Conservation (phyloP, 805 yeast species). For the Metschnikowia bowlesiae region DNA sequence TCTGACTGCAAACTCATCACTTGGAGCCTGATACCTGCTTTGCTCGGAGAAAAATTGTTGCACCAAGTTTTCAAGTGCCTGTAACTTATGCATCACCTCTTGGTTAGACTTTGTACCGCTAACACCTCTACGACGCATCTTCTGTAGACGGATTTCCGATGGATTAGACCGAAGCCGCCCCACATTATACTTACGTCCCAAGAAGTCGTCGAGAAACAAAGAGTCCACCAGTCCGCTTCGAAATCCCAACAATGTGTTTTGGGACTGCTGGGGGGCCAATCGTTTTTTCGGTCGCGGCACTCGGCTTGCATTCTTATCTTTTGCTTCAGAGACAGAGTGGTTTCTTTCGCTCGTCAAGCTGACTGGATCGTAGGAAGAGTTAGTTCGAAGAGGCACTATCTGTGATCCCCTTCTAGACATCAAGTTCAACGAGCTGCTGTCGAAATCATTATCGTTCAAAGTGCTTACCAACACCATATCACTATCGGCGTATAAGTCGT, state of each 20-base stretch:
- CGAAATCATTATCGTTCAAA: slow-evolving; percentile 16
- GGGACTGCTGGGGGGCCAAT: slow-evolving; percentile 27
- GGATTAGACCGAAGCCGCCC: slow-evolving; percentile 4
- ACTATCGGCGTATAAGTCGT: slow-evolving; percentile 27
- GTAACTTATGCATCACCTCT: slow-evolving; percentile 7
- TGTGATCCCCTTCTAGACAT: slow-evolving; percentile 27
- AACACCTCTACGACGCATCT: slow-evolving; percentile 5
- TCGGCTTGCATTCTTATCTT: neutral
- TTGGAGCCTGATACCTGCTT: neutral
- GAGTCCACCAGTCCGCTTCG: slow-evolving; percentile 39
- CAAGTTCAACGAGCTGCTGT: slow-evolving; percentile 22
- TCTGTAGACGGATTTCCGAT: slow-evolving; percentile 3
- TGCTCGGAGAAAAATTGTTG: neutral
- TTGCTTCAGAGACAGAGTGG: neutral
- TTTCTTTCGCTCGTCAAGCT: neutral
- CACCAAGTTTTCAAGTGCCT: slow-evolving; percentile 4
- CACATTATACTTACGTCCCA: slow-evolving; percentile 26
- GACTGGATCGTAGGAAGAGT: slow-evolving; percentile 1
- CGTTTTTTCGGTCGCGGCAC: neutral
- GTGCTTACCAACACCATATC: slow-evolving; percentile 23
- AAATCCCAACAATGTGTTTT: slow-evolving; percentile 31
- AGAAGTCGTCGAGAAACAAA: slow-evolving; percentile 31
- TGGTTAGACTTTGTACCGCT: slow-evolving; percentile 4
- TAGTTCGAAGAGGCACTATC: slow-evolving; percentile 7
- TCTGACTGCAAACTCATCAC: slow-evolving; percentile 6